Evolutionary conservation across 1,284 basidiomycete species (phyloP), one percentile per base, ranked within the genome.

Genomic region (Porodaedalea pini): DNA sequence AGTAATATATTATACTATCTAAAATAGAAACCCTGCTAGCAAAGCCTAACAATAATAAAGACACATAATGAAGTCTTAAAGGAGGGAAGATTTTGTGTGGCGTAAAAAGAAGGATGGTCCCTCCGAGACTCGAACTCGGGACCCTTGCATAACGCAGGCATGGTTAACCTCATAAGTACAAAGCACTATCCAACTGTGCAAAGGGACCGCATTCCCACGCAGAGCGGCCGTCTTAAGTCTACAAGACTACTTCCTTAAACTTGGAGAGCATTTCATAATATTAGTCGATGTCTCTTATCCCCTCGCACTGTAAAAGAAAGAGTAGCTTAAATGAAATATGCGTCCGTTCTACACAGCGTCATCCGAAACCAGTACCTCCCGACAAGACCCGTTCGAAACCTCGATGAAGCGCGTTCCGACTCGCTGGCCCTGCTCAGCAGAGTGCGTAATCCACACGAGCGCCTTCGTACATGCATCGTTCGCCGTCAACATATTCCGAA

Each of bases 391-490:
- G 15, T 52, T 23, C 7, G 59, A 19, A 19, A 60, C n/a, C 17
- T 56, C 48, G 19, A 86, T 65, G 64, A 85, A 86, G 59, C 88
- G 76, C 2, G 81, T 90, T 3, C 89, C 90, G 19, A 89, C 82
- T 52, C 90, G 76, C 56, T 80, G 73, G 0, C 82, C 87, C 69
- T 94, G 91, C 60, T 91, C 88, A 4, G 83, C 80, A 0, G 88
- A 90, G 69, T 94, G 91, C 0, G 92, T 94, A 63, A 94, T 90
- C 92, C 92, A 94, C 4, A 94, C 66, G 40, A 92, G 71, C 0
- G 90, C 86, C 66, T 89, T 87, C 51, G 90, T 71, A n/a, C 69
- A 69, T 15, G 77, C 74, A 23, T 79, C 72, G 0, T 70, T 60
- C 1, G 75, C 74, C 44, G 69, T 73, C 39, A 92, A 68, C 58